Base-by-base conservation (phyloP, 23 red algal genomes). In the Gracilaria gracilis region DNA sequence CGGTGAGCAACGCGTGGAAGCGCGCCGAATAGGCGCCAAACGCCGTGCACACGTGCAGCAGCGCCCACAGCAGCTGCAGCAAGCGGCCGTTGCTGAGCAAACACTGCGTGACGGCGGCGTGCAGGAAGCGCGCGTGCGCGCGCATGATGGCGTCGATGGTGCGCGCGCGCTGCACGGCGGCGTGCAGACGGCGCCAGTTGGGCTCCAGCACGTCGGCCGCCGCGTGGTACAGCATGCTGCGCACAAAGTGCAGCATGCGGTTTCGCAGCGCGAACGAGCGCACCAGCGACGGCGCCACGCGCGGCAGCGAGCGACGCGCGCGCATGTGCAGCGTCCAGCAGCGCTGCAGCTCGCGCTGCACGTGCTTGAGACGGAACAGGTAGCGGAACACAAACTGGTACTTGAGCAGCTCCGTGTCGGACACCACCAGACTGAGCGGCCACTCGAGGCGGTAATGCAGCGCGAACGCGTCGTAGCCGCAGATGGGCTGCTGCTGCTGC, bases 331-430 rank as follows among this genome's bases (percentile, higher is more conserved):
- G 42, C 1, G 67, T 88, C 93, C 96, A 95, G 51, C 78, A 89
- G n/a, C 61, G 50, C 36, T 89, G 84, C 31, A 98, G 70, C 54
- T 90, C 81, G 4, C 93, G 88, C 83, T 85, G 84, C 9, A 92
- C 81, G 27, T 86, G 50, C 51, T 98, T 94, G 75, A 79, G 75
- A 51, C 88, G 81, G 48, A 95, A 83, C 36, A 98, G 62, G 73
- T 98, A 93, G 13, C 96, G 93, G 44, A 98, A 98, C 51, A 98
- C 33, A 38, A 95, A 84, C 88, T 98, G 96, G 55, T 93, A 98
- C 94, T 98, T 98, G 80, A 91, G 80, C 29, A 95, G 57, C 58
- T 91, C 91, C 38, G 82, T 85, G 4, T 79, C 76, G 25, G 92
- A 91, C 31, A 98, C 85, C 13, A 98, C 67, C 59, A 98, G 38